Conservation (phyloP, 192 early-diverging fungal genomes). For the Podila horticola region DNA sequence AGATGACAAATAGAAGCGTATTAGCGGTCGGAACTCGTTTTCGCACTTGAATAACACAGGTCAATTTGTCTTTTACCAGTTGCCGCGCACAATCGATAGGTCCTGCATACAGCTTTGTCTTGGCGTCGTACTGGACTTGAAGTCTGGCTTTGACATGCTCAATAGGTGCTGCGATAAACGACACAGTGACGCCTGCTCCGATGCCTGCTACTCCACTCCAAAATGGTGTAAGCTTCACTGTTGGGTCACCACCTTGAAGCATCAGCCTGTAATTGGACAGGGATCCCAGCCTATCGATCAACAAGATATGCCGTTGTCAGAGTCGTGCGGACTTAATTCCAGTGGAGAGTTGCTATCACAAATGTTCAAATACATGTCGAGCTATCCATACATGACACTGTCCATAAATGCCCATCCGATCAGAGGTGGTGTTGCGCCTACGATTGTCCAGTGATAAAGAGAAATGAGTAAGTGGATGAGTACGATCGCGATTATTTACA, state of each 20-base stretch:
- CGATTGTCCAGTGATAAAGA: background rate
- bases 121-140: conserved; percentile 80
- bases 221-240: conserved; percentile 66
- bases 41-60: background rate
- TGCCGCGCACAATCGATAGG: conserved; percentile 87
- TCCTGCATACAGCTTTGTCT: conserved; percentile 79
- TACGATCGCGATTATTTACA: too few species aligned
- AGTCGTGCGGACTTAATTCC: background rate
- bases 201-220: conserved; percentile 78
- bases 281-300: conserved; percentile 75
- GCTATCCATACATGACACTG: conserved; percentile 62
- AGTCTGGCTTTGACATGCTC: conserved; percentile 78
- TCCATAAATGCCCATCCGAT: conserved; percentile 95
- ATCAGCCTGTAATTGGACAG: conserved; percentile 83
- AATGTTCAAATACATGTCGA: background rate
- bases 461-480: background rate
- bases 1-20: background rate
- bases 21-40: background rate
- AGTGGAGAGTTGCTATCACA: background rate
- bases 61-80: conserved; percentile 52
- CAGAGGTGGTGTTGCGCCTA: conserved; percentile 88
- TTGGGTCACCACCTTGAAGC: conserved; percentile 71
- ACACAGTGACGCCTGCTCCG: conserved; percentile 80
- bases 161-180: conserved; percentile 83
- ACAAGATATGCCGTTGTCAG: background rate